phyloP scores from a whole-genome alignment of 1,284 basidiomycete genomes.

The Thelephora terrestris region DNA sequence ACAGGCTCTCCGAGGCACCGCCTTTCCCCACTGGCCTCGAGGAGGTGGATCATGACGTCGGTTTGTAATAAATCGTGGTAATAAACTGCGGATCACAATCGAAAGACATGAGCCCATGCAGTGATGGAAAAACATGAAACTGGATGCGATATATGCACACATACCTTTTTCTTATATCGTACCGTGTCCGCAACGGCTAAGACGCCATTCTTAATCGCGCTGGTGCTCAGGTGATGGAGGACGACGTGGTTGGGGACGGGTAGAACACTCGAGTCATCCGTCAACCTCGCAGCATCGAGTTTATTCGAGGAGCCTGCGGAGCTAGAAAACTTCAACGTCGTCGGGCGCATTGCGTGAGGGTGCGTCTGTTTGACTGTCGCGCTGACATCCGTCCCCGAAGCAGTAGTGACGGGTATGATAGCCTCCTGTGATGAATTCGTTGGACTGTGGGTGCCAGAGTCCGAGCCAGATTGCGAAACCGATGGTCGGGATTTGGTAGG shows the following conservation, averaged over 20 bases:
- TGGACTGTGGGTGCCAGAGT: constrained; percentile 8
- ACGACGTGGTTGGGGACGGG: constrained; percentile 94
- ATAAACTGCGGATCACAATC: constrained; percentile 37
- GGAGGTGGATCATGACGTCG: constrained; percentile 23
- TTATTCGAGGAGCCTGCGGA: constrained; percentile 2
- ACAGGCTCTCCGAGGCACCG: too few relatives aligned
- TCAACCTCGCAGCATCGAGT: constrained; percentile 24
- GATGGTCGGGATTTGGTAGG: neutral
- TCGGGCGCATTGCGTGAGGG: constrained; percentile 2
- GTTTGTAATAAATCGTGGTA: constrained; percentile 59
- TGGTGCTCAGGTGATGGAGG: constrained; percentile 91
- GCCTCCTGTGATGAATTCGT: constrained; percentile 12
- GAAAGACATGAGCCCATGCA: constrained; percentile 1
- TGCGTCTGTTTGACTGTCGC: constrained; percentile 12
- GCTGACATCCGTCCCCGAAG: constrained; percentile 32
- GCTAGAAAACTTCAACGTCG: neutral
- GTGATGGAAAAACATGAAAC: constrained; percentile 5
- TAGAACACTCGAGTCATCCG: constrained; percentile 89
- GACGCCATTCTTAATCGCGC: constrained; percentile 90
- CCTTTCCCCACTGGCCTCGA: too few relatives aligned
- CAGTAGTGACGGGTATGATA: constrained; percentile 31
- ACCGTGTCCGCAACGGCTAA: constrained; percentile 91
- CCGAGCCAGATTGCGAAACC: neutral
- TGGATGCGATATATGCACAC: constrained; percentile 11
- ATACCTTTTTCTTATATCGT: constrained; percentile 87